These are phyloP conservation scores for Paramecium sonneborni DNA, from an alignment of 73 alveolate species.

Conservation along the genomic window DNA sequence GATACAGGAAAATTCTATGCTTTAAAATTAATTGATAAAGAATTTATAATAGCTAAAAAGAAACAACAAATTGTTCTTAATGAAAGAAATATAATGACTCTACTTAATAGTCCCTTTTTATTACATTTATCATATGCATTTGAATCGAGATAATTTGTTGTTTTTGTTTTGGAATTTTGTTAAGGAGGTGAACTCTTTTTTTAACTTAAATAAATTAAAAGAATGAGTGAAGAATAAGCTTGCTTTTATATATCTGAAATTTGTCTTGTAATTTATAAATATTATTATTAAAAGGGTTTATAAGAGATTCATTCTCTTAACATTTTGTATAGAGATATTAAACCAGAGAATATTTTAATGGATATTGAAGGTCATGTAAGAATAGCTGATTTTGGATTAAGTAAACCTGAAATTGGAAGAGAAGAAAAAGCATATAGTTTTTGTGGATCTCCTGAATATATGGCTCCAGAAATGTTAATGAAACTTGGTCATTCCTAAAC, in stretches of 20 bases:
- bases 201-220: slow-evolving; percentile 73
- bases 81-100: slow-evolving; percentile 72
- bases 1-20: slow-evolving; percentile 90
- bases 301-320: slow-evolving; percentile 67
- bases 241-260: slow-evolving; percentile 75
- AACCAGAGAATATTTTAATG: slow-evolving; percentile 82
- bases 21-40: slow-evolving; percentile 78
- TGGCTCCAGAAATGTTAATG: slow-evolving; percentile 76
- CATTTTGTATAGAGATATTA: slow-evolving; percentile 74
- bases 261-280: slow-evolving; percentile 74
- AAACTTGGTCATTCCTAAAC: slow-evolving; percentile 72
- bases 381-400: slow-evolving; percentile 76
- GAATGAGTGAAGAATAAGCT: slow-evolving; percentile 78
- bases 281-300: slow-evolving; percentile 72
- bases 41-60: slow-evolving; percentile 71
- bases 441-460: slow-evolving; percentile 81
- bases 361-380: slow-evolving; percentile 75
- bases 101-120: slow-evolving; percentile 73
- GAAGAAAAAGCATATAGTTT: slow-evolving; percentile 71
- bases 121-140: slow-evolving; percentile 80
- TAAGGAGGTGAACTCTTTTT: slow-evolving; percentile 92
- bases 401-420: slow-evolving; percentile 67
- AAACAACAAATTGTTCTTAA: slow-evolving; percentile 70
- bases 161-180: slow-evolving; percentile 83
- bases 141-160: slow-evolving; percentile 71